phyloP scores from a whole-genome alignment of 2,329 filamentous ascomycete species.

The Claviceps pazoutovae region DNA sequence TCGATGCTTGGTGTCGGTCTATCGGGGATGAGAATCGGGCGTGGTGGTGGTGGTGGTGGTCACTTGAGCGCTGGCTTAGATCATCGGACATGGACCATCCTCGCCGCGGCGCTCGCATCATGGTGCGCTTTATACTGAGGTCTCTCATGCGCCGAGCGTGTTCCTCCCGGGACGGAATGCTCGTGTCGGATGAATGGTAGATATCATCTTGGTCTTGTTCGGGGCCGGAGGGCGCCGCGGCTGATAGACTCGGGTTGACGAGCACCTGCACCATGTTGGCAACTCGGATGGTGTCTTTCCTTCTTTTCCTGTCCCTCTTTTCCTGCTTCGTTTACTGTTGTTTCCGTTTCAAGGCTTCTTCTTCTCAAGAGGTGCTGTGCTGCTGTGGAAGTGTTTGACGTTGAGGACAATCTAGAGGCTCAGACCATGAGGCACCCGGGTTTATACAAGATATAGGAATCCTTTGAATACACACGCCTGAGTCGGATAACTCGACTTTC shows the following conservation, averaged over 20 bases:
- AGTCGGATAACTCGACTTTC: too few relatives aligned
- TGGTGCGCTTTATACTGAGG: conserved; percentile 20
- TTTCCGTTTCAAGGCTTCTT: not conserved
- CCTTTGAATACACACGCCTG: too few relatives aligned
- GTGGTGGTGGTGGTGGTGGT: conserved; percentile 2
- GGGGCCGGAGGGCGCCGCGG: conserved; percentile 8
- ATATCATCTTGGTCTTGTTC: conserved; percentile 11
- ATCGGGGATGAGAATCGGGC: not conserved
- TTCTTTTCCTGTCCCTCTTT: not conserved
- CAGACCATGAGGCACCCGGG: too few relatives aligned
- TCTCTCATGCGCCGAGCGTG: conserved; percentile 25
- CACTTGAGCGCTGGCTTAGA: conserved; percentile 14
- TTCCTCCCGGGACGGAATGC: conserved; percentile 26
- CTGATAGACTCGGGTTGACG: conserved; percentile 15
- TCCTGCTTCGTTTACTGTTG: not conserved
- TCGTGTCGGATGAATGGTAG: conserved; percentile 8
- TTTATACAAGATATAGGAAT: too few relatives aligned
- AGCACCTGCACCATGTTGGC: conserved; percentile 20
- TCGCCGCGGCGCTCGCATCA: conserved; percentile 27
- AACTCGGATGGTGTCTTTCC: not conserved
- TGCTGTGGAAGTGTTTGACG: not conserved
- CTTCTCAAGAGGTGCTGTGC: not conserved
- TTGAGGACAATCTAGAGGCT: too few relatives aligned
- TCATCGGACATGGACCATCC: conserved; percentile 35
- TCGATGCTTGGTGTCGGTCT: conserved; percentile 14